Evolutionary conservation across 2,329 filamentous ascomycete genomes (phyloP).

Genomic region (Escovopsis sp.): DNA sequence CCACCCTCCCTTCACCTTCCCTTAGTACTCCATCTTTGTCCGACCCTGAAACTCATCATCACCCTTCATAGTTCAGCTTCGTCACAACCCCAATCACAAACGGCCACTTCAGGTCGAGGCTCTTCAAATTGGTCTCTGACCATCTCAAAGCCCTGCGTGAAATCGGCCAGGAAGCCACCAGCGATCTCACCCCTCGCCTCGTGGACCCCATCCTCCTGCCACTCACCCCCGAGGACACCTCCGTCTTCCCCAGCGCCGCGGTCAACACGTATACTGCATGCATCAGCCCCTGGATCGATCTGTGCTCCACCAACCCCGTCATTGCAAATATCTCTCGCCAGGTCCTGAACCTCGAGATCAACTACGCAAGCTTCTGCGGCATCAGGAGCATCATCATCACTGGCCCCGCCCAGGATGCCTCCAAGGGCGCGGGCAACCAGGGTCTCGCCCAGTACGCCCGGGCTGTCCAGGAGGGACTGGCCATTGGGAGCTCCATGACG

Average conservation of each 20-base stretch:
- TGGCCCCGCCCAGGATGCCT: conserved; percentile 54
- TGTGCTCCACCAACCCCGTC: conserved; percentile 67
- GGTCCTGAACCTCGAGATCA: conserved; percentile 77
- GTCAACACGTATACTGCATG: conserved; percentile 64
- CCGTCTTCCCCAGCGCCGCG: conserved; percentile 50
- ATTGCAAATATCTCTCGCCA: conserved; percentile 80
- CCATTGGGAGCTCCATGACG: conserved; percentile 59
- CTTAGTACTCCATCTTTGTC: not conserved
- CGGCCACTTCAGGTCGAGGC: conserved; percentile 51
- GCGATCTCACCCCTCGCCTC: conserved; percentile 29
- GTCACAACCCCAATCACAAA: conserved; percentile 69
- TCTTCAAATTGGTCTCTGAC: conserved; percentile 44
- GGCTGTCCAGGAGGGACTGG: conserved; percentile 66
- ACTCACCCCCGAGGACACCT: conserved; percentile 67
- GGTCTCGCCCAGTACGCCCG: conserved; percentile 65
- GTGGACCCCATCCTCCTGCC: conserved; percentile 48
- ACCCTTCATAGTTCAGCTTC: conserved; percentile 51
- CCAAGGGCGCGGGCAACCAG: conserved; percentile 32
- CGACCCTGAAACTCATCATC: conserved; percentile 4
- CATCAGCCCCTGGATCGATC: conserved; percentile 84
- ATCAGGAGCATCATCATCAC: conserved; percentile 69
- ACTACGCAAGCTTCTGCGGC: conserved; percentile 92
- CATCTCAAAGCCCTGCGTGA: conserved; percentile 36
- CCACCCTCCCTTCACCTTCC: not conserved
- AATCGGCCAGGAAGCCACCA: conserved; percentile 22